A percentile compares a stretch with the other conserved stretches of the same genome.
Conservation (phyloP, 352 stramenopile genomes). For the Pythium aphanidermatum region DNA sequence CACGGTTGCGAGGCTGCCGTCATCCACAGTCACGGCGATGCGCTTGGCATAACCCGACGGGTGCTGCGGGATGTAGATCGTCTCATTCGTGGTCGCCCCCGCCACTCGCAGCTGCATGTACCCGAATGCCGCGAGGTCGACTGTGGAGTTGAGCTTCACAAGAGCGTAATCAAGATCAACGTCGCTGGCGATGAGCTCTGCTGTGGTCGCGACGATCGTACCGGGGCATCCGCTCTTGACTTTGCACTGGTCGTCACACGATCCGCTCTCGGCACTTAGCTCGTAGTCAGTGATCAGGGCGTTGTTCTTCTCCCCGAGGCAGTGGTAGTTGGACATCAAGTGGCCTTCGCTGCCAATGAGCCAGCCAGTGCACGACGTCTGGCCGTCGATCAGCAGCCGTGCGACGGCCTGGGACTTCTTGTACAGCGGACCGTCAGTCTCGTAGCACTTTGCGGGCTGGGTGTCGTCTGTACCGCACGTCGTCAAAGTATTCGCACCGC, state of each 20-base stretch:
- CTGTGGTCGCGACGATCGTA: conserved; percentile 10
- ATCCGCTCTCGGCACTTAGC: conserved; percentile 13
- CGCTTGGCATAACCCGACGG: conserved; percentile 13
- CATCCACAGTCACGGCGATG: conserved; percentile 12
- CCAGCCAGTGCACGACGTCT: conserved; percentile 17
- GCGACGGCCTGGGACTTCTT: conserved; percentile 14
- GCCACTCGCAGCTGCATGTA: conserved; percentile 14
- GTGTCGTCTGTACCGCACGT: conserved; percentile 25
- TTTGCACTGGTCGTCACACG: conserved; percentile 44
- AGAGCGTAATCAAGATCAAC: conserved; percentile 21
- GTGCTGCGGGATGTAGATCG: conserved; percentile 12
- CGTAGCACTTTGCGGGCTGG: conserved; percentile 19
- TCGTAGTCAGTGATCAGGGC: conserved; percentile 11
- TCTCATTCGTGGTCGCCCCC: conserved; percentile 7
- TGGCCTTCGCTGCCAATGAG: conserved; percentile 25
- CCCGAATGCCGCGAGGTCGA: conserved; percentile 13
- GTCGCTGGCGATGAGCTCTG: conserved; percentile 12
- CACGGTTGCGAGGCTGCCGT: conserved; percentile 12
- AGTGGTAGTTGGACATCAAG: conserved; percentile 28
- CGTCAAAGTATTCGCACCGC: neutral
- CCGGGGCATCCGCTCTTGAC: conserved; percentile 30
- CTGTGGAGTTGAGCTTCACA: conserved; percentile 22
- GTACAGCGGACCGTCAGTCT: conserved; percentile 4
- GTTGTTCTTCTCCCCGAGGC: conserved; percentile 11
- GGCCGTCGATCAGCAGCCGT: conserved; percentile 21